Evolutionary conservation across 345 rosid species (phyloP), one percentile per base, ranked within the genome.

Genomic region (Gossypium raimondii): DNA sequence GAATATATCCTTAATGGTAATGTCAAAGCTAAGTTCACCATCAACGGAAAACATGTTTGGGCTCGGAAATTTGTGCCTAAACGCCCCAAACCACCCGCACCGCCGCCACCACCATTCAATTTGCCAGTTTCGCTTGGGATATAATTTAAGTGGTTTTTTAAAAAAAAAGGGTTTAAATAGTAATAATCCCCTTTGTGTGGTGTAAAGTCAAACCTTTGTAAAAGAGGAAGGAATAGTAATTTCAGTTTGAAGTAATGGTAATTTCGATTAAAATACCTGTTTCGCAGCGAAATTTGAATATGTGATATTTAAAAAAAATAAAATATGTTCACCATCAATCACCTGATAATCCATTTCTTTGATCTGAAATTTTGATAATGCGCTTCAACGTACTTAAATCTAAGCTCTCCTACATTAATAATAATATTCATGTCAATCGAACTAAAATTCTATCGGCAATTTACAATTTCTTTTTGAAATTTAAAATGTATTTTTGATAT

Each of bases 1-100:
- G 75, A 79, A 0, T 2, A 7, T 41, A 74, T 89, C 38, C 89
- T 86, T 20, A 68, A 67, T 14, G 82, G 86, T 1, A 14, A 4
- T 17, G 72, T 64, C 55, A 85, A 80, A 67, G 88, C 80, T 1
- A 89, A 88, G 70, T 89, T 89, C 70, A 76, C 67, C 73, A 88
- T 89, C 79, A 89, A 89, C 11, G 92, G 94, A 34, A 89, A 89
- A 75, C 92, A 89, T 71, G 92, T 86, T 0, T 89, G 94, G 92
- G 90, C 81, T 18, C 71, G 94, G 16, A 88, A 86, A 77, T 89
- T 76, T 41, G 84, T 86, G 3, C 87, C 89, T 0, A 86, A 89
- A 44, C 79, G 65, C 7, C 67, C 73, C 1, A 74, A 41, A 11
- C 5, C 59, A 13, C 16, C 58, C 24, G 2, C 22, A 47, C 73